Conservation (phyloP, 257 asterid genomes). For the Scutellaria barbata region DNA sequence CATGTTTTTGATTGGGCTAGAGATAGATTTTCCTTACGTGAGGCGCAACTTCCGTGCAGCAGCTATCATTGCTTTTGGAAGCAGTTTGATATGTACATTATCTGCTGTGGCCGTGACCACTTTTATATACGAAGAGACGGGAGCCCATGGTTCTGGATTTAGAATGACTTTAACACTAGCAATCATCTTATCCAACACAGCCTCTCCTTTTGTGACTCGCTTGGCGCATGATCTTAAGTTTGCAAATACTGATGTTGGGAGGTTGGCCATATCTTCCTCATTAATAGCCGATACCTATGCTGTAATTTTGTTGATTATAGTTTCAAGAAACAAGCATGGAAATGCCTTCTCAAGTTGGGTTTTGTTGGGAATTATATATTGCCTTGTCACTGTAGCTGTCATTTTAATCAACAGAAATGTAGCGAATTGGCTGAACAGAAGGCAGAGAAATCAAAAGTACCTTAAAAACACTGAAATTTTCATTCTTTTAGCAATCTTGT, state of each 20-base stretch:
- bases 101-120: constrained; percentile 76
- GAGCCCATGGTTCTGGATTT: constrained; percentile 51
- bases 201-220: constrained; percentile 80
- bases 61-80: constrained; percentile 61
- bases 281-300: constrained; percentile 75
- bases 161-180: constrained; percentile 66
- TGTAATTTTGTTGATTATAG: constrained; percentile 60
- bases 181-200: constrained; percentile 74
- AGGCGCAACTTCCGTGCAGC: constrained; percentile 72
- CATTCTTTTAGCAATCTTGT: constrained; percentile 63
- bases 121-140: constrained; percentile 65
- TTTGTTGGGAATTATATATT: constrained; percentile 44
- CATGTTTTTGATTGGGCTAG: constrained; percentile 94
- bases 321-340: constrained; percentile 47
- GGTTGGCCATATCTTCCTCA: constrained; percentile 81
- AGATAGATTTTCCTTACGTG: constrained; percentile 79
- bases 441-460: constrained; percentile 80
- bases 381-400: constrained; percentile 52
- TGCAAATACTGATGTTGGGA: constrained; percentile 78
- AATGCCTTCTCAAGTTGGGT: constrained; percentile 43
- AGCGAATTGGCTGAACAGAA: constrained; percentile 72
- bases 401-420: constrained; percentile 55
- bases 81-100: constrained; percentile 67
- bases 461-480: constrained; percentile 72
- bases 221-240: constrained; percentile 85